Base-by-base conservation (phyloP, 345 rosid species). In the Pseudoturritis turrita region DNA sequence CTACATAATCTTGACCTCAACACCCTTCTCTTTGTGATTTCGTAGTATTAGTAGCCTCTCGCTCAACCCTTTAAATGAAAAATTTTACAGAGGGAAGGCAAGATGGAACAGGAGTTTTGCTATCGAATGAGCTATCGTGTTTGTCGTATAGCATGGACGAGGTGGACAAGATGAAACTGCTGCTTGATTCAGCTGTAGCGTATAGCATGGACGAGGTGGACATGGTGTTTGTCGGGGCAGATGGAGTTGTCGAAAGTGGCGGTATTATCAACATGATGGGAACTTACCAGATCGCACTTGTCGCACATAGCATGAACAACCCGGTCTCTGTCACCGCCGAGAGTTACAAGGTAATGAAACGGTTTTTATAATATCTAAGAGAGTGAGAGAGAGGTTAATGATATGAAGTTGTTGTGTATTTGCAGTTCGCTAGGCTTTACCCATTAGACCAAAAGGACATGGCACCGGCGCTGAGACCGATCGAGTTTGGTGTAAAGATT, bases 261-360 rank as follows among this genome's bases (percentile, higher is more conserved):
- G 98, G 98, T 71, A 80, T 94, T 41, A 91, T 91, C 63, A 94
- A 94, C 86, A 87, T 94, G 98, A 94, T 94, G 96, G 97, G 98
- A 11, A 89, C 98, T 1, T 91, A 89, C 68, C 96, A 91, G 79
- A 91, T 88, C 25, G 97, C 98, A 12, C 76, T 94, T 35, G 89
- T 91, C n/a, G 92, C 98, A 6, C 91, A 88, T 74, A 85, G 90
- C 83, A 90, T 94, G 97, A 91, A 78, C 74, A 94, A 94, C 74
- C 98, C 96, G 0, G 96, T 94, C 28, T 94, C 91, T 59, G 98
- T 91, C 6, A 95, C 98, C 1, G 97, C 97, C 0, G 97, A 94
- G 80, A 94, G 98, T 83, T 94, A 86, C 67, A 94, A 94, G 96
- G 98, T 90, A n/a, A n/a, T n/a, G n/a, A n/a, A n/a, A n/a, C n/a